phyloP scores from a whole-genome alignment of 2,329 filamentous ascomycete species.

The Neofusicoccum sp. region DNA sequence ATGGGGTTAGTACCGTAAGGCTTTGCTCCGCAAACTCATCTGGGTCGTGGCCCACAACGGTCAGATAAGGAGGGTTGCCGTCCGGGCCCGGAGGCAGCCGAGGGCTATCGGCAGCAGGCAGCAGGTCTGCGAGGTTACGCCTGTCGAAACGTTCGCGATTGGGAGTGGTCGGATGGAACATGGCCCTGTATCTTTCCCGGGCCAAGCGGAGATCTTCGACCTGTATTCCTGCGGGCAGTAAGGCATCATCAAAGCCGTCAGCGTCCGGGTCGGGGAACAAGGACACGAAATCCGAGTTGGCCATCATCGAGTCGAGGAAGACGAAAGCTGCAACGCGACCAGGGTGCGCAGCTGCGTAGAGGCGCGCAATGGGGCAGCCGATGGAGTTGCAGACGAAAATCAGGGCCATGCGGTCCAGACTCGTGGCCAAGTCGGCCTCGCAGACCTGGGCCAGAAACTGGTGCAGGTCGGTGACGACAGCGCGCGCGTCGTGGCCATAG shows the following conservation, averaged over 20 bases:
- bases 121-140: slow-evolving; percentile 45
- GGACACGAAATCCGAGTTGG: slow-evolving; percentile 59
- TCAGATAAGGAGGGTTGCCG: slow-evolving; percentile 45
- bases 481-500: slow-evolving; percentile 53
- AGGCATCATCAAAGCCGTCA: slow-evolving; percentile 44
- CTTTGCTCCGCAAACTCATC: slow-evolving; percentile 55
- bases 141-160: slow-evolving; percentile 56
- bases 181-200: slow-evolving; percentile 38
- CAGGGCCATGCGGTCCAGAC: slow-evolving; percentile 37
- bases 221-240: slow-evolving; percentile 45
- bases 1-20: slow-evolving; percentile 24
- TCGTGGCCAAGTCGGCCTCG: slow-evolving; percentile 35
- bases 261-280: slow-evolving; percentile 60
- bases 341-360: slow-evolving; percentile 54
- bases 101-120: slow-evolving; percentile 50
- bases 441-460: slow-evolving; percentile 48
- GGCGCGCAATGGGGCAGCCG: slow-evolving; percentile 55
- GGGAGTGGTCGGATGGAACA: slow-evolving; percentile 54
- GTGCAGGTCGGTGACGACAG: slow-evolving; percentile 49
- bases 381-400: slow-evolving; percentile 58
- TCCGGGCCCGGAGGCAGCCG: slow-evolving; percentile 39
- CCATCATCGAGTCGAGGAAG: slow-evolving; percentile 61
- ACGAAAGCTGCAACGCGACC: slow-evolving; percentile 51
- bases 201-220: slow-evolving; percentile 39
- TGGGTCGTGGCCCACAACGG: slow-evolving; percentile 58